Base-by-base conservation (phyloP, 352 stramenopile genomes). In the Nothophytophthora sp. region DNA sequence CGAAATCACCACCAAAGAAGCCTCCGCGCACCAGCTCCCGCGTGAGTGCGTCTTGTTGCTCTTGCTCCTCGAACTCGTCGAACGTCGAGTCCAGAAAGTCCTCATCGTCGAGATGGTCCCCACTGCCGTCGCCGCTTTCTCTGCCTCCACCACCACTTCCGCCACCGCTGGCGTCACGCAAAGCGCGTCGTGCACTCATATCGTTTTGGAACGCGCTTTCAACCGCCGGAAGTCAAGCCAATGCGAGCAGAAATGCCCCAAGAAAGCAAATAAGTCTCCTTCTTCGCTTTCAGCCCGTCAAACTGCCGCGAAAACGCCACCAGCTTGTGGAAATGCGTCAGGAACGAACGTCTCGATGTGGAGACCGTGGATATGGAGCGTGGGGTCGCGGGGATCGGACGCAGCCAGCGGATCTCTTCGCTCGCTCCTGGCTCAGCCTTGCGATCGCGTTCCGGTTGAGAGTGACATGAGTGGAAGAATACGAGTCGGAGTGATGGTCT, bases 31-130 rank as follows among this genome's bases (percentile, higher is more conserved):
- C 42, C n/a, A 67, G 15, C 23, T 71, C 55, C 3, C 59, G 55
- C 2, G 60, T 40, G 22, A 76, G 60, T 24, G 64, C 38, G n/a
- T 55, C 57, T 36, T n/a, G n/a, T n/a, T n/a, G n/a, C n/a, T n/a
- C n/a, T n/a, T 72, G 59, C 25, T 66, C 65, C 34, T 71, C 57
- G 27, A 76, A 50, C 23, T 76, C 69, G 10, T 64, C 48, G n/a
- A 68, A 67, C 7, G 63, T 50, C 13, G 41, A 58, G 54, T 56
- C 44, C n/a, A 71, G 32, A n/a, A 61, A 41, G 16, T 58, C 59
- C 16, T 72, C 67, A 19, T 62, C 50, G 11, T 37, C 39, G n/a
- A 4, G 16, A 5, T 16, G 20, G 25, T 15, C 41, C 15, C 28
- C 16, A 54, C 32, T 25, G 15, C 46, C 44, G 41, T 69, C 59